Evolutionary conservation across 176 grass and related monocot genomes (phyloP), one percentile per base, ranked within the genome.

Genomic region (Oryza meyeriana): DNA sequence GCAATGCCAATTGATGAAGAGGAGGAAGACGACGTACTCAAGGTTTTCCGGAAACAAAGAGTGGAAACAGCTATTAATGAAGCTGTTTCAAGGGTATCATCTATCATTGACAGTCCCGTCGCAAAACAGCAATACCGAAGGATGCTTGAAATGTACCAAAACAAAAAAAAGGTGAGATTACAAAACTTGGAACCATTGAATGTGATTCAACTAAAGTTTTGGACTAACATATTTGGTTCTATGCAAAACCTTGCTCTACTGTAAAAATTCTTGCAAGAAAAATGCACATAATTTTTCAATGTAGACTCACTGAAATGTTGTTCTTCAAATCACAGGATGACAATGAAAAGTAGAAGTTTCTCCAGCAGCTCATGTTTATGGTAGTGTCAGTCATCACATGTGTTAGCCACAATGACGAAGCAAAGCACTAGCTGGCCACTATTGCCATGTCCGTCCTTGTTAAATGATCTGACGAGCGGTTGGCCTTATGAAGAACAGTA

Each of bases 91-190:
- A 96, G 72, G 69, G 96, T 99, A 82, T 74, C 90, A 32, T 70
- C 73, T 18, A 81, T 94, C 58, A 59, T 87, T 1, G 74, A 77
- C 10, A 73, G 64, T 55, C 87, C 89, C 65, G 14, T 85, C 66
- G 89, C 93, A 55, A 92, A 81, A 77, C 80, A 89, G 64, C 91
- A 99, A 34, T 99, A 99, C 74, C 66, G 87, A 71, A 82, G 87
- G 73, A 96, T 92, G 97, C 89, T 94, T 12, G 78, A 83, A 39
- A 90, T 76, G 76, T 93, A 91, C 79, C 85, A 90, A 40, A 90
- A 40, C 62, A 88, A 31, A 80, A 64, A 64, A 38, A 88, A 94
- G 89, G 91, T 95, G 83, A 84, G 38, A 47, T 29, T 25, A 52
- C 72, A 40, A 74, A 73, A 8, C 12, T 66, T 67, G 26, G 30